Base-by-base conservation (phyloP, 352 stramenopile species). In the Blastocystis sp. region DNA sequence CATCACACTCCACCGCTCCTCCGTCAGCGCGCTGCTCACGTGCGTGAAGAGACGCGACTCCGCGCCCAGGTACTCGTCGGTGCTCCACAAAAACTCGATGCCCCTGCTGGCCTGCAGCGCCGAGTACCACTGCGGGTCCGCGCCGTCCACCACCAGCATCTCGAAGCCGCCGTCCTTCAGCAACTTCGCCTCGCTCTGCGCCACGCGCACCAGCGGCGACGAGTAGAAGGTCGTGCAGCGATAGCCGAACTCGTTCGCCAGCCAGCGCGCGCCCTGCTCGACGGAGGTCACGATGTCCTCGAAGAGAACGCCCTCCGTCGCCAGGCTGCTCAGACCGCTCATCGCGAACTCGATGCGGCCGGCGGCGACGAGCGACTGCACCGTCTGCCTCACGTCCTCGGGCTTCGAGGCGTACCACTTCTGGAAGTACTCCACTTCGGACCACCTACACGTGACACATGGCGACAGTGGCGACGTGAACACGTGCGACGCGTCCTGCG, bases 1-100 rank as follows among this genome's bases (percentile, higher is more conserved):
- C 24, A 71, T 10, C 63, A 71, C 21, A 12, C 35, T 21, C 63
- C 21, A 33, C 6, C 26, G 37, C 29, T 41, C 21, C 51, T 33
- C 21, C 16, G 16, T 35, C 4, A 41, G 63, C 61, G 24, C 45
- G 6, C 37, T 62, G 35, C 1, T 31, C 24, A 82, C 39, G 37
- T 82, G 74, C 6, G 59, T 62, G 59, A 82, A 66, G 41, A 82
- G 31, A 13, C 74, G 74, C 26, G 74, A 82, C 50, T 82, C 74
- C 16, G 29, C 74, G 29, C 59, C 74, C 4, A 39, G 24, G 37
- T 51, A 82, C 21, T 0, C 45, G 41, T 66, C 50, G 1, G 74
- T 82, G n/a, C 69, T 55, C 74, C 74, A 82, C 10, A 82, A 29
- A 29, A 82, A 82, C 59, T 82, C 74, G 51, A 37, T 29, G 2